Percentiles rank a stretch among this genome's conserved stretches.
Evolutionary conservation across 129 eudicot species (phyloP).

Genomic region (Lactuca saligna): DNA sequence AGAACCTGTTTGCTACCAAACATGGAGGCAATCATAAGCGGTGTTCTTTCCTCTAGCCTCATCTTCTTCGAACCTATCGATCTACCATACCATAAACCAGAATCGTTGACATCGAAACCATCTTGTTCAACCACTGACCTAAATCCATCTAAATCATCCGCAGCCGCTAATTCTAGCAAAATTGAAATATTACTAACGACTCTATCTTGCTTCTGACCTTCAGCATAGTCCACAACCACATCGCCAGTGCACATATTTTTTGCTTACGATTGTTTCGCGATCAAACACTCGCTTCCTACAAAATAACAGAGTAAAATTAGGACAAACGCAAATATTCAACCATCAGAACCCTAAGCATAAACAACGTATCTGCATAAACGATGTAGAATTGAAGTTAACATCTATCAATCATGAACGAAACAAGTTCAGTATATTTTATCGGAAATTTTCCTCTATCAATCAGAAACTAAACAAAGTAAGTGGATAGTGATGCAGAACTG

Average conservation of each 20-base stretch:
- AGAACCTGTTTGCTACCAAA: constrained; percentile 67
- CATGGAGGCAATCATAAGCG: constrained; percentile 76
- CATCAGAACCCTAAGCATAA: constrained; percentile 18
- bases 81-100: constrained; percentile 71
- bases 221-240: constrained; percentile 37
- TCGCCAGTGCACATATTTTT: constrained; percentile 29
- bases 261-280: constrained; percentile 40
- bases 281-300: constrained; percentile 26
- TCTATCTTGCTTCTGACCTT: constrained; percentile 15
- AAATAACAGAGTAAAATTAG: constrained; percentile 10
- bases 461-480: not conserved
- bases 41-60: constrained; percentile 74
- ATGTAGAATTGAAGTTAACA: not conserved
- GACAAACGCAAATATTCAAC: constrained; percentile 8
- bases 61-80: constrained; percentile 60
- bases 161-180: constrained; percentile 70
- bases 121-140: constrained; percentile 51
- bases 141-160: constrained; percentile 55
- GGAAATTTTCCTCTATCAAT: not conserved
- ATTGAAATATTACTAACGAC: constrained; percentile 22
- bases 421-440: constrained; percentile 6
- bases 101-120: constrained; percentile 46
- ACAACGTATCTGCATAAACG: not conserved
- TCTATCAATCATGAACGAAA: not conserved
- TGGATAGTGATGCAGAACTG: not conserved